A percentile compares a stretch with the other conserved stretches of the same genome.
Evolutionary conservation across 2,329 filamentous ascomycete species (phyloP).

Genomic region (Catunica adiposa): DNA sequence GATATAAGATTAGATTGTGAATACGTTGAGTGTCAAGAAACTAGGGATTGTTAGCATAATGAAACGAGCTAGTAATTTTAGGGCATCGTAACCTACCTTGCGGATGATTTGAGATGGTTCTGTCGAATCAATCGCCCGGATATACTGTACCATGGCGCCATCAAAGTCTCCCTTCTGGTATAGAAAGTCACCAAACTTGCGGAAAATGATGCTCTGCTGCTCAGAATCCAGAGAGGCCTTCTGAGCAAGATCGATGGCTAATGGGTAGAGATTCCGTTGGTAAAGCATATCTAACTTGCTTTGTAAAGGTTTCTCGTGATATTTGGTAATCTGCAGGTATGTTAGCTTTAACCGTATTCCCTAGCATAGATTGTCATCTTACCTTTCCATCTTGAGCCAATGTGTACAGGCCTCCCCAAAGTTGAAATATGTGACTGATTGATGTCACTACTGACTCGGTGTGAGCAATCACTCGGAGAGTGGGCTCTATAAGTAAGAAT

Average conservation of each 20-base stretch:
- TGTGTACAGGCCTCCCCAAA: slow-evolving; percentile 88
- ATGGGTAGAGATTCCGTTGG: slow-evolving; percentile 77
- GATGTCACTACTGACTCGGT: slow-evolving; percentile 70
- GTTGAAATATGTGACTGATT: slow-evolving; percentile 61
- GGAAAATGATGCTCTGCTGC: slow-evolving; percentile 82
- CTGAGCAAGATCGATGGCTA: slow-evolving; percentile 84
- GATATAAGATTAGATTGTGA: slow-evolving; percentile 90
- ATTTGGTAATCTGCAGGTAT: slow-evolving; percentile 51
- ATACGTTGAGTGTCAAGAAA: slow-evolving; percentile 95
- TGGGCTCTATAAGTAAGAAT: slow-evolving; percentile 82
- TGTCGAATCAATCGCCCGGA: slow-evolving; percentile 87
- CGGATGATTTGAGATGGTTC: slow-evolving; percentile 93
- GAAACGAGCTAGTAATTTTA: neutral
- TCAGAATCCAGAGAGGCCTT: slow-evolving; percentile 64
- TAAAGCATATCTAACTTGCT: slow-evolving; percentile 89
- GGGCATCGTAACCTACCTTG: slow-evolving; percentile 44
- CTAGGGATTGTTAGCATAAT: slow-evolving; percentile 26
- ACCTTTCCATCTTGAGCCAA: slow-evolving; percentile 85
- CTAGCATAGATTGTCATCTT: slow-evolving; percentile 12
- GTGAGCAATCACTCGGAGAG: slow-evolving; percentile 77
- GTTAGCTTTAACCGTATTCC: neutral
- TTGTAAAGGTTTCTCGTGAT: slow-evolving; percentile 78
- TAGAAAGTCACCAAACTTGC: slow-evolving; percentile 82
- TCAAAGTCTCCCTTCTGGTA: slow-evolving; percentile 95
- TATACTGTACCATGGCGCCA: slow-evolving; percentile 96